Base-by-base conservation (phyloP, 2,329 filamentous ascomycete genomes). In the Verticillium alfalfae region DNA sequence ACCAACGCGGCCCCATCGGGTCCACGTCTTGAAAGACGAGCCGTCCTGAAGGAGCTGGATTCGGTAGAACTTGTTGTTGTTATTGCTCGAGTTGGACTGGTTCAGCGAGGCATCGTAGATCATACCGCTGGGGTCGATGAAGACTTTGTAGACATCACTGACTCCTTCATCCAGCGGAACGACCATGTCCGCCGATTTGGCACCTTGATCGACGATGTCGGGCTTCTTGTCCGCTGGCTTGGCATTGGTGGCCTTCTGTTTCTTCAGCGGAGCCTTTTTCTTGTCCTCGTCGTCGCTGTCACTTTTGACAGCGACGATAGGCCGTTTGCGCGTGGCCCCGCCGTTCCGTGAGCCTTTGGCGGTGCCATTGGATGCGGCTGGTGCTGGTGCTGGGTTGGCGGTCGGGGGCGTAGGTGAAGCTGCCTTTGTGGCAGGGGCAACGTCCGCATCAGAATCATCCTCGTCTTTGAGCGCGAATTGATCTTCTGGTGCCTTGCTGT, bases 31-130 rank as follows among this genome's bases (percentile, higher is more conserved):
- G 71, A 81, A 90, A 9, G 62, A 63, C 10, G 37, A 38, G 56
- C 34, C 15, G 0, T 38, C 54, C 66, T 66, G 66, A 18, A 62
- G 36, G n/a, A 61, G 63, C 78, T 94, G 90, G 34, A 93, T 72
- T 34, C 86, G 84, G 70, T 93, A 94, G 72, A 93, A 94, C 67
- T 95, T 95, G 73, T 95, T 94, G 73, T 90, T 90, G 70, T 94
- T 95, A 56, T 81, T 75, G 0, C 79, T 76, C 0, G 90, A 79
- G 66, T 92, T 90, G 12, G 91, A 90, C 71, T 93, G 89, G 67
- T 93, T 95, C 56, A 96, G 78, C 0, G 89, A 87, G 0, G 90
- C 91, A 70, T 96, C 92, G 72, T 85, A 94, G 57, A 94, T 91
- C 61, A 89, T 75, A 22, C 86, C 85, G 45, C 82, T 74, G 1